Base-by-base conservation (phyloP, 371 early-diverging fungal species). In the Apophysomyces variabilis region DNA sequence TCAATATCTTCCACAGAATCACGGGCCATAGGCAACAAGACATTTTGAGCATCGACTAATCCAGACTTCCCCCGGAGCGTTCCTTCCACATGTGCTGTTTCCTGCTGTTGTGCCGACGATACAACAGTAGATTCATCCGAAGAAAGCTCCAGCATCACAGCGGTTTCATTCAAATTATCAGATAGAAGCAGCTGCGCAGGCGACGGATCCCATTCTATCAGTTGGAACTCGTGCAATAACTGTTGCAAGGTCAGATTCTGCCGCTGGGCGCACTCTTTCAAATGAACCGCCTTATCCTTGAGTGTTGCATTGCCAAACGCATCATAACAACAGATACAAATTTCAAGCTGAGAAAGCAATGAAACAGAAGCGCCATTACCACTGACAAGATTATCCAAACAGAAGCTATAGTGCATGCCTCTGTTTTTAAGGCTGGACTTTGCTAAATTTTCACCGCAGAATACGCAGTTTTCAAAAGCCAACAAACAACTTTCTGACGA, bases 261-360 rank as follows among this genome's bases (percentile, higher is more conserved):
- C 21, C 54, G 54, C 21, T 50, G 16, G 21, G 54, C n/a, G 21
- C 54, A 50, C 9, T 1, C 54, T 50, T 50, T 16, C 8, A 50
- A 26, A 50, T 50, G 54, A 5, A 50, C 21, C 21, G 54, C 54
- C 54, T 50, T 50, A 11, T 50, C 54, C 9, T 26, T 21, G 21
- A 50, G 54, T 50, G 54, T 50, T 9, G n/a, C 54, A 18, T 50
- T 21, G 21, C 54, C 54, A 21, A 50, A 50, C 1, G 54, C 54
- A 50, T 50, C 54, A 26, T 50, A 50, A 35, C 54, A 50, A 21
- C 54, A 50, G 9, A 50, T 50, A 50, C 54, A 50, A 9, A 50
- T n/a, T 21, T 50, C 54, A n/a, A 50, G 54, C 54, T 50, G 54
- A 50, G 54, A 16, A 50, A 50, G 54, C 21, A 50, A 50, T 50